Conservation (phyloP, 73 alveolate species). For the Breviolum minutum region DNA sequence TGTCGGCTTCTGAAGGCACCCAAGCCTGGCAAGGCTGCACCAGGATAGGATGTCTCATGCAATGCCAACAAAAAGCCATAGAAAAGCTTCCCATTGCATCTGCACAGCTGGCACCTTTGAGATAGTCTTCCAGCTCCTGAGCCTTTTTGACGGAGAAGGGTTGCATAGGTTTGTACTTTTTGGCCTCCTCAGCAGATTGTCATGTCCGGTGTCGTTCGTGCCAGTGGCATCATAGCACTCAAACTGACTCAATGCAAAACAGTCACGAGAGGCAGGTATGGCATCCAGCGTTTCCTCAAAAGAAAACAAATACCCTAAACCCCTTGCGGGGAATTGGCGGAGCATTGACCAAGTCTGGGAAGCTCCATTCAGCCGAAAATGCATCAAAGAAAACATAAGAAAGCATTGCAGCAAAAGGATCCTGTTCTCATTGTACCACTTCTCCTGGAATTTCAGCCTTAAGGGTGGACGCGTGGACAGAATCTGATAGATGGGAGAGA, state of each 20-base stretch:
- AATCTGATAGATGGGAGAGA: too few species aligned
- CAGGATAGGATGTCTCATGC: not conserved
- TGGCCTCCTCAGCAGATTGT: not conserved
- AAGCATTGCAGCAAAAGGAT: too few species aligned
- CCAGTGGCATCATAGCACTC: not conserved
- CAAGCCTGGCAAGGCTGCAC: constrained; percentile 1
- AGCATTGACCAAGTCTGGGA: too few species aligned
- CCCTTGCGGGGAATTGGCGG: too few species aligned
- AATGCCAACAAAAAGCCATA: not conserved
- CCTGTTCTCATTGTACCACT: not conserved
- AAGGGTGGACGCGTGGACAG: too few species aligned
- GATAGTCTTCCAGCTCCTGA: constrained; percentile 69
- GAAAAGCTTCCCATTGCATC: too few species aligned
- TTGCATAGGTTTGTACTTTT: not conserved
- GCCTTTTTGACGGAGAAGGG: constrained; percentile 45
- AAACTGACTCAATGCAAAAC: not conserved
- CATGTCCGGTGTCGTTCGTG: not conserved
- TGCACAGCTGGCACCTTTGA: not conserved
- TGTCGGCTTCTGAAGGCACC: constrained; percentile 50
- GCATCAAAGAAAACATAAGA: too few species aligned
- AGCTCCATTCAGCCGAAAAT: too few species aligned
- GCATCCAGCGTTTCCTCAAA: constrained; percentile 23
- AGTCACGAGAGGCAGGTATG: constrained; percentile 2
- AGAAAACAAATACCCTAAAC: not conserved
- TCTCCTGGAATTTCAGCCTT: not conserved